Conservation (phyloP, 305 asterid genomes). For the Fraxinus xanthoxyloides region DNA sequence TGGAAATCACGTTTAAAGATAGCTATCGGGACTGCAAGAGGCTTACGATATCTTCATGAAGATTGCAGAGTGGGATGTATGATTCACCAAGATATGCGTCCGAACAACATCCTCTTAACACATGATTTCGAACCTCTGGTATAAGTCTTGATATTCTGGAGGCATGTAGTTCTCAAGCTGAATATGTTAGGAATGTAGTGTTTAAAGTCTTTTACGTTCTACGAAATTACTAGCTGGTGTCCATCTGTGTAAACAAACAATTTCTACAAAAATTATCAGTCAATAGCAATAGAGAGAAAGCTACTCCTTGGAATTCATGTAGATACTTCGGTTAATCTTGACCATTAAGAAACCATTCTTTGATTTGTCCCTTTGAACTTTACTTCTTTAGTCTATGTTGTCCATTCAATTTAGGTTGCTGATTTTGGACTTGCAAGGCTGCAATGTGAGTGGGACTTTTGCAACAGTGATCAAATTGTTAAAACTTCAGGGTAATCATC, state of each 20-base stretch:
- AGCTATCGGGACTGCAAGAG: constrained; percentile 88
- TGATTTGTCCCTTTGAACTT: not conserved
- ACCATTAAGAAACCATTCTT: not conserved
- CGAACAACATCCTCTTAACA: constrained; percentile 79
- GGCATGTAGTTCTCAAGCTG: constrained; percentile 11
- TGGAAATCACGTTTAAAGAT: constrained; percentile 72
- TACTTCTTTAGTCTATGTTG: not conserved
- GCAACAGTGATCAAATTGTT: constrained; percentile 43
- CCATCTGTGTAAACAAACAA: not conserved
- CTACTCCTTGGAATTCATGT: not conserved
- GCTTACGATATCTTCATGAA: constrained; percentile 88
- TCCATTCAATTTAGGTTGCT: constrained; percentile 53
- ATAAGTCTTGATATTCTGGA: constrained; percentile 17
- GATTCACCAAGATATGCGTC: constrained; percentile 71
- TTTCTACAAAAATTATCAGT: not conserved
- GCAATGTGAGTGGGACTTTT: constrained; percentile 64
- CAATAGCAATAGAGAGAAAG: not conserved
- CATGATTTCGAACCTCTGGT: constrained; percentile 94
- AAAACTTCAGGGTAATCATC: constrained; percentile 63
- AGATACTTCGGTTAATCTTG: constrained; percentile 1
- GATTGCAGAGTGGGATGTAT: constrained; percentile 93
- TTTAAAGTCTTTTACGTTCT: not conserved
- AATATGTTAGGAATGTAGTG: not conserved
- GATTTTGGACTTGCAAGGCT: constrained; percentile 86
- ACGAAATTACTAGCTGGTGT: not conserved